phyloP scores from a whole-genome alignment of 2,329 filamentous ascomycete genomes.

The Trichoderma endophyticum region DNA sequence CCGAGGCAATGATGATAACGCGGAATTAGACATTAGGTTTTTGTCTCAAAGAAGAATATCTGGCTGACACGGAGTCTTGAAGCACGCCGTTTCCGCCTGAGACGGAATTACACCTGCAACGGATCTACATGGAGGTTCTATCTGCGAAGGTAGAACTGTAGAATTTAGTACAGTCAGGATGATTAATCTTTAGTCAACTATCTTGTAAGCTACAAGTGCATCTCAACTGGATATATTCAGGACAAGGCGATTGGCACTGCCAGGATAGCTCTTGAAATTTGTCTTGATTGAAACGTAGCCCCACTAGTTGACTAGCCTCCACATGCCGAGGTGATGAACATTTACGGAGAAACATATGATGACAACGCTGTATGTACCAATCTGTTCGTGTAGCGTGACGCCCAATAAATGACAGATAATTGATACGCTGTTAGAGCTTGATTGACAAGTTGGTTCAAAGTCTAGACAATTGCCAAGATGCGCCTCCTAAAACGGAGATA shows the following conservation, averaged over 20 bases:
- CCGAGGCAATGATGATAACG: not conserved
- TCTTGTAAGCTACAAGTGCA: no score
- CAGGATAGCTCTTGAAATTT: no score
- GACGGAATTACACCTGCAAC: not conserved
- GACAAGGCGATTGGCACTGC: no score
- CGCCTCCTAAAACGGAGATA: not conserved
- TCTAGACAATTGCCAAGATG: not conserved
- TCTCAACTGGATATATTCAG: no score
- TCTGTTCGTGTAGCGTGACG: not conserved
- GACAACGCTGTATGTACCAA: not conserved
- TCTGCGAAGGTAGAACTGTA: not conserved
- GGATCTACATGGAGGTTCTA: not conserved
- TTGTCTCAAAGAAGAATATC: not conserved
- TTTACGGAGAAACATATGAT: not conserved
- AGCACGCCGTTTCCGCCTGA: not conserved
- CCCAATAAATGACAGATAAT: not conserved
- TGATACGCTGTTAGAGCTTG: not conserved
- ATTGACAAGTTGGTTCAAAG: not conserved
- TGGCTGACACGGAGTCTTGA: not conserved
- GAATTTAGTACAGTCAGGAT: not conserved
- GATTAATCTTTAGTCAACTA: not conserved
- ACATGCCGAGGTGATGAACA: no score
- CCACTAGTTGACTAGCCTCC: no score
- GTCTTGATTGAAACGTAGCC: no score
- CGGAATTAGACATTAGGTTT: not conserved